A percentile compares a stretch with the other conserved stretches of the same genome.
phyloP scores from a whole-genome alignment of 108 stramenopile species.

The Nitzschia inconspicua region DNA sequence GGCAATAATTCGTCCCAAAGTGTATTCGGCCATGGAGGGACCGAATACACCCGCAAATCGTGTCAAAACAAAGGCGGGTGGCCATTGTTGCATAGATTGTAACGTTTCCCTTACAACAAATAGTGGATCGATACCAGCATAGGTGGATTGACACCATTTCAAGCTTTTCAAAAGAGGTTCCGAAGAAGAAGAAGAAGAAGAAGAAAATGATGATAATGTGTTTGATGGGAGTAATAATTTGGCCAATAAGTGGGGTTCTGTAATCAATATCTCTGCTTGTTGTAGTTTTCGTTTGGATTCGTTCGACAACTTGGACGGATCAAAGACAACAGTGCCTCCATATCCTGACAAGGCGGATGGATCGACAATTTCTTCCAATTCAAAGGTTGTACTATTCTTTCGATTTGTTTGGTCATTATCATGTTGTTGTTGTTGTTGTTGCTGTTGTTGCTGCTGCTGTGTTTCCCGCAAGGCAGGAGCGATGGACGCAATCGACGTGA shows the following conservation, averaged over 20 bases:
- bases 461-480: slow-evolving; percentile 18
- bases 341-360: slow-evolving; percentile 31
- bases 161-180: slow-evolving; percentile 11
- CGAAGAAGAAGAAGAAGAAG: slow-evolving; percentile 13
- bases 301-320: slow-evolving; percentile 16
- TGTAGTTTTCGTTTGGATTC: slow-evolving; percentile 12
- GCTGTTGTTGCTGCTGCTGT: no score
- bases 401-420: no score
- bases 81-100: no score
- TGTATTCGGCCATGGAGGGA: slow-evolving; percentile 57
- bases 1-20: slow-evolving; percentile 45
- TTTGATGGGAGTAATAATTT: no score
- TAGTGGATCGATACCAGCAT: slow-evolving; percentile 50
- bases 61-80: slow-evolving; percentile 19
- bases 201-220: no score
- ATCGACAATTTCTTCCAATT: slow-evolving; percentile 15
- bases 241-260: slow-evolving; percentile 45
- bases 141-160: slow-evolving; percentile 51
- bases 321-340: slow-evolving; percentile 45
- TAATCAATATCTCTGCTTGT: slow-evolving; percentile 39
- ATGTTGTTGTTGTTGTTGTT: no score
- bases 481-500: slow-evolving; percentile 34
- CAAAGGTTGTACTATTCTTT: no score
- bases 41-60: slow-evolving; percentile 54
- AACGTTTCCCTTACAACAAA: slow-evolving; percentile 17